Evolutionary conservation across 768 basidiomycete species (phyloP), one percentile per base, ranked within the genome.

Genomic region (Hydnum rufescens): DNA sequence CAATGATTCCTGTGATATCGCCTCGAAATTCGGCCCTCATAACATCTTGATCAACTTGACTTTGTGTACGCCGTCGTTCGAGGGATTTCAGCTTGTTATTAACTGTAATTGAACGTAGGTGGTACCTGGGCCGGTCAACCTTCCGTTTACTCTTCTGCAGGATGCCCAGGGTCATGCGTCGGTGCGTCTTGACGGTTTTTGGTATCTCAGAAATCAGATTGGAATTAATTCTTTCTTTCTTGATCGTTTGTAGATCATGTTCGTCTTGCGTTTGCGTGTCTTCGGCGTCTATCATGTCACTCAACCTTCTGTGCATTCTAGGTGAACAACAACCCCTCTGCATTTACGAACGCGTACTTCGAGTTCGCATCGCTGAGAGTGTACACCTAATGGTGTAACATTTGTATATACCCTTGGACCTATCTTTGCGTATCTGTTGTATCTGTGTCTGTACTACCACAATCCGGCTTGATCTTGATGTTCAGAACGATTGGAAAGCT

Each of bases 321-420:
- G 57, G 80, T 82, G 29, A 63, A 75, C 61, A 71, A 74, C 55
- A 71, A 77, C 57, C 80, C 82, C 0, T 54, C 59, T 3, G 70
- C 68, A 8, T 83, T 83, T 63, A 36, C 55, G 6, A 67, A 79
- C 18, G 78, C 82, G 1, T 83, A 77, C 63, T 85, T 80, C 79
- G 75, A 74, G 56, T 69, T 85, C 62, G 74, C 74, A 57, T 70
- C 72, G 16, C 62, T 83, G 31, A 68, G 70, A 30, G 68, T 81
- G 16, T 84, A 80, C 60, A 32, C 23, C n/a, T n/a, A n/a, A n/a
- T n/a, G n/a, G n/a, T n/a, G n/a, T n/a, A n/a, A n/a, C n/a, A n/a
- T n/a, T n/a, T n/a, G n/a, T n/a, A n/a, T n/a, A n/a, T n/a, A n/a
- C n/a, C n/a, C n/a, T n/a, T n/a, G n/a, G n/a, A n/a, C n/a, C n/a